Conservation (phyloP, 495 filamentous ascomycete species). For the Aspergillus diversus region DNA sequence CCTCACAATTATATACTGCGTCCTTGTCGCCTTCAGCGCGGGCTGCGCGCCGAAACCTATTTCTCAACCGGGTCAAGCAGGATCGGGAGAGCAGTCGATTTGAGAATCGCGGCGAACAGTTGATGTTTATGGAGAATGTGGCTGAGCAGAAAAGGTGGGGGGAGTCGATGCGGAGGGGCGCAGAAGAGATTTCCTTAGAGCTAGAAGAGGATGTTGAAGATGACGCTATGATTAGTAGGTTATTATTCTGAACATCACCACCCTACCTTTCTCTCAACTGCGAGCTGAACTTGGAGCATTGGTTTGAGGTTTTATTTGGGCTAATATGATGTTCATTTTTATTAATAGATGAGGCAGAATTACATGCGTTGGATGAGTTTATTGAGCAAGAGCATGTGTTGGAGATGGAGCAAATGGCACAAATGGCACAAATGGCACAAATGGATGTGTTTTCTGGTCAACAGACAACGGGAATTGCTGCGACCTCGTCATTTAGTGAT, state of each 20-base stretch:
- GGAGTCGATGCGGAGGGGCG: constrained; percentile 44
- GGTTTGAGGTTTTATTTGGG: not conserved
- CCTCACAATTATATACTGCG: constrained; percentile 16
- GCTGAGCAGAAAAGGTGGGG: constrained; percentile 56
- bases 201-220: constrained; percentile 30
- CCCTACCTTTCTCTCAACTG: not conserved
- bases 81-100: constrained; percentile 68
- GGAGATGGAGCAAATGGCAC: constrained; percentile 30
- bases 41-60: constrained; percentile 56
- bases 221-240: constrained; percentile 29
- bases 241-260: not conserved
- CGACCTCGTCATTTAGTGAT: constrained; percentile 48
- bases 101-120: constrained; percentile 78
- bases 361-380: constrained; percentile 39
- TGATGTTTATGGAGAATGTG: constrained; percentile 51
- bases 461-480: constrained; percentile 1
- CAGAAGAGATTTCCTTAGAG: constrained; percentile 29
- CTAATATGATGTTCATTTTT: constrained; percentile 1
- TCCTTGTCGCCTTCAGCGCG: constrained; percentile 32
- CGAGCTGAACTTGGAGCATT: not conserved
- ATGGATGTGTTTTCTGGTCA: constrained; percentile 8
- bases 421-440: constrained; percentile 24
- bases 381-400: constrained; percentile 37
- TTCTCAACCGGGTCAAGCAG: constrained; percentile 76
- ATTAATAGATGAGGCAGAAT: constrained; percentile 37